These are phyloP conservation scores for Colletotrichum navitas DNA, from an alignment of 2,329 filamentous ascomycete genomes.

Conservation along the genomic window DNA sequence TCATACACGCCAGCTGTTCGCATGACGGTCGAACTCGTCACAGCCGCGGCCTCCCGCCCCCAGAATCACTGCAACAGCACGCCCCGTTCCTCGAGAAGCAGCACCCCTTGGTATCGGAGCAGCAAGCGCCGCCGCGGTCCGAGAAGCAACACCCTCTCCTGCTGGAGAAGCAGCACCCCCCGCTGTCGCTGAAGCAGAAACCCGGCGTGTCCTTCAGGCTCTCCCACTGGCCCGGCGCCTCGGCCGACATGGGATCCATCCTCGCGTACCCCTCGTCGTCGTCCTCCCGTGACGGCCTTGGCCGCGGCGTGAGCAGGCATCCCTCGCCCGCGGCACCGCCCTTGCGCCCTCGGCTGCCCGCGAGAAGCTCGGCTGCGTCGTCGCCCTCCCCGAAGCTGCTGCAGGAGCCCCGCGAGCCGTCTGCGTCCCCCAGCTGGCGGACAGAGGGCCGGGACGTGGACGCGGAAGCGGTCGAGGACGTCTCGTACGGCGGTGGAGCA, in stretches of 20 bases:
- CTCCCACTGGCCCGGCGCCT: conserved; percentile 11
- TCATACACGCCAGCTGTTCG: too few species aligned
- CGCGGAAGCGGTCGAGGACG: neutral
- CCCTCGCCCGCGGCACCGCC: neutral
- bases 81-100: conserved; percentile 19
- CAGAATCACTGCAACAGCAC: conserved; percentile 3
- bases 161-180: conserved; percentile 18
- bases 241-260: conserved; percentile 1
- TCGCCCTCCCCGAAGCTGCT: conserved; percentile 1
- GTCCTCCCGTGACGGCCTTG: neutral
- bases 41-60: neutral
- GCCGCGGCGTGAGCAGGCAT: neutral
- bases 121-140: conserved; percentile 4
- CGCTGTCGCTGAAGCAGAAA: neutral
- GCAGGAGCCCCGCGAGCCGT: conserved; percentile 12
- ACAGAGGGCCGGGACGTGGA: neutral
- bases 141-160: conserved; percentile 24
- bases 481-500: conserved; percentile 32
- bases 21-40: too few species aligned
- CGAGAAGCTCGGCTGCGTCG: conserved; percentile 1
- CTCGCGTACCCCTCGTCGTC: conserved; percentile 2
- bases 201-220: neutral
- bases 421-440: neutral
- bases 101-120: neutral
- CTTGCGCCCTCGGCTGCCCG: neutral